Evolutionary conservation across 2,329 filamentous ascomycete genomes (phyloP), one percentile per base, ranked within the genome.

Genomic region (Scedosporium dehoogii): DNA sequence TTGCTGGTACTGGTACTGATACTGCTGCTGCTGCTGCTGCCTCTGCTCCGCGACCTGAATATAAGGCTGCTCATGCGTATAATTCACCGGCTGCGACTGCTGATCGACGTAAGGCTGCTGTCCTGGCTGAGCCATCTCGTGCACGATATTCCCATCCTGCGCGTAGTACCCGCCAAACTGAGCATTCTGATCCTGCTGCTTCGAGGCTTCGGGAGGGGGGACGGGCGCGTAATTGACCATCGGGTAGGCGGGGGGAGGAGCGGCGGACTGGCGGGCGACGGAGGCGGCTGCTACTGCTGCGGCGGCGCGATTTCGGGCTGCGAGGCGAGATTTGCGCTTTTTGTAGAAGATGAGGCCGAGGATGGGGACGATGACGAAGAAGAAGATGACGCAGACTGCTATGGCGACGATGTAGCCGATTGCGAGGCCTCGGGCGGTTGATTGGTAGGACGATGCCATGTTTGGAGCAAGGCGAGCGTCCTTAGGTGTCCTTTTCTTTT

Each of bases 381-480:
- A 62, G 60, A 62, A 58, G 60, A 57, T 2, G 51, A 62, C 53
- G 60, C 25, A 44, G 53, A 62, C 23, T 38, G 27, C 60, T 21
- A 62, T 62, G 21, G 60, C 60, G 33, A 62, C 60, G 38, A 62
- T 62, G 60, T 46, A 55, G 38, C 60, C 60, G 41, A 62, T 62
- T 18, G 60, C 60, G 33, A 62, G 51, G 18, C 60, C 53, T 21
- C 51, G 51, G 38, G 16, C 12, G 2, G 51, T 10, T 12, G 44
- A 16, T 18, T 46, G 16, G 38, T 53, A 44, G 16, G 18, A 14
- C 23, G 23, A 14, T 23, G 51, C 51, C 23, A 23, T 55, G 51
- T 18, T 23, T 55, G 18, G 18, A 9, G 3, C 12, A 3, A 23
- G 18, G 48, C 7, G 46, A 18, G 46, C 16, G 46, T 23, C 7